Evolutionary conservation across 2,329 filamentous ascomycete species (phyloP).

Genomic region (Xenoacremonium recifei): DNA sequence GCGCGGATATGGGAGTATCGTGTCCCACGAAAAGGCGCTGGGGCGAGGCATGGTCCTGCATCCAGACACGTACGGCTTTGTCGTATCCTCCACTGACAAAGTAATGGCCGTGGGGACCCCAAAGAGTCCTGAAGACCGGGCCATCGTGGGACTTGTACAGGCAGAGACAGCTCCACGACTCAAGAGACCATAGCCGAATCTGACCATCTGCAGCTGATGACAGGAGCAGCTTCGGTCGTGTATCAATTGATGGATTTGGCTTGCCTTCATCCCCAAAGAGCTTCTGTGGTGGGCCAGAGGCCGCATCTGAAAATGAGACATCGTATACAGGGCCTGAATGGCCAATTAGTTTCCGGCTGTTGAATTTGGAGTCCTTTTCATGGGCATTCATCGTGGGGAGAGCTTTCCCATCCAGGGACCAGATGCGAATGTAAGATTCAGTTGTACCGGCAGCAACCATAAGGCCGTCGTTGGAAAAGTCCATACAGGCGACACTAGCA

Average conservation of each 20-base stretch:
- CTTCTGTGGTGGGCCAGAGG: conserved; percentile 51
- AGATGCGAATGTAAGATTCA: conserved; percentile 94
- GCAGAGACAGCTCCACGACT: conserved; percentile 88
- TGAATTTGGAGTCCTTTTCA: conserved; percentile 59
- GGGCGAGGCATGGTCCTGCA: conserved; percentile 87
- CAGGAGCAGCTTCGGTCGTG: conserved; percentile 71
- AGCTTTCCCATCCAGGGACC: conserved; percentile 83
- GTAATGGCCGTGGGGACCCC: conserved; percentile 94
- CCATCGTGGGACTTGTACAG: conserved; percentile 92
- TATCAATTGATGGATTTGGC: conserved; percentile 44
- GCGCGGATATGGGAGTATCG: conserved; percentile 84
- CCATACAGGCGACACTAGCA: conserved; percentile 79
- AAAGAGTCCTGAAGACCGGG: conserved; percentile 83
- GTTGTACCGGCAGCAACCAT: conserved; percentile 86
- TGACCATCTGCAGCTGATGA: conserved; percentile 87
- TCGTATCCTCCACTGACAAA: conserved; percentile 87
- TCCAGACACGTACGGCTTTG: conserved; percentile 87
- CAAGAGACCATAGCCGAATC: conserved; percentile 88
- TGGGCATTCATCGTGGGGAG: conserved; percentile 65
- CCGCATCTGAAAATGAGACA: conserved; percentile 78
- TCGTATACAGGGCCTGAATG: conserved; percentile 88
- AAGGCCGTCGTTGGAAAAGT: conserved; percentile 88
- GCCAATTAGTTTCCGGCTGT: conserved; percentile 74
- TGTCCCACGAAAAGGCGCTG: conserved; percentile 88
- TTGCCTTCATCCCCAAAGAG: conserved; percentile 51